These are phyloP conservation scores for Yarrowia porcina DNA, from an alignment of 805 yeast genomes.

Conservation along the genomic window DNA sequence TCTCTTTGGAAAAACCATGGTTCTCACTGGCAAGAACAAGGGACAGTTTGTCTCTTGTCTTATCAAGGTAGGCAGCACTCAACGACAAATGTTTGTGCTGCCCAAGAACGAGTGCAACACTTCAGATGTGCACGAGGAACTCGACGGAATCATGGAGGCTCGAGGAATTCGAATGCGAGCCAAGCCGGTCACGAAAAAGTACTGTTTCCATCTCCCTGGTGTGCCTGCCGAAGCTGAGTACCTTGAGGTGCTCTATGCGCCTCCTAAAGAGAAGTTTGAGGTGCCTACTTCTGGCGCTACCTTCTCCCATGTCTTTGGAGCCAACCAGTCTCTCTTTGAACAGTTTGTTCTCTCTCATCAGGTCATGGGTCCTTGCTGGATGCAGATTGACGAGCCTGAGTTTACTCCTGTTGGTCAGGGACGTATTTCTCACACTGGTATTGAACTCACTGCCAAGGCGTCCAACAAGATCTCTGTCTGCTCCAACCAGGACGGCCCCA, in stretches of 20 bases:
- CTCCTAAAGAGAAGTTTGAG: conserved; percentile 57
- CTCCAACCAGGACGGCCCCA: conserved; percentile 36
- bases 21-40: conserved; percentile 50
- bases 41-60: conserved; percentile 63
- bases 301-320: conserved; percentile 76
- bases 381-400: conserved; percentile 64
- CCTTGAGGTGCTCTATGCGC: conserved; percentile 51
- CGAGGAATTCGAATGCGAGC: conserved; percentile 65
- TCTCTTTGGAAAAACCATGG: conserved; percentile 67
- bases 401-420: conserved; percentile 38
- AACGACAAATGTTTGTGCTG: conserved; percentile 70
- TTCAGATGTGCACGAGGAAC: conserved; percentile 73
- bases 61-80: conserved; percentile 67
- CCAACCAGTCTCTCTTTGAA: conserved; percentile 71
- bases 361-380: conserved; percentile 98
- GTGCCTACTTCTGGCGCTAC: conserved; percentile 54
- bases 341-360: conserved; percentile 76
- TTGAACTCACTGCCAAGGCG: not conserved
- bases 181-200: conserved; percentile 69
- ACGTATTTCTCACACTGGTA: not conserved
- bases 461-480: conserved; percentile 22
- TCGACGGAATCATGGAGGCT: conserved; percentile 60
- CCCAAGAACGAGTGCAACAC: conserved; percentile 52
- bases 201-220: conserved; percentile 82
- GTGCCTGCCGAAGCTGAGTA: conserved; percentile 80